Evolutionary conservation across 2,329 filamentous ascomycete species (phyloP).

Genomic region (Cladosporium sp.): DNA sequence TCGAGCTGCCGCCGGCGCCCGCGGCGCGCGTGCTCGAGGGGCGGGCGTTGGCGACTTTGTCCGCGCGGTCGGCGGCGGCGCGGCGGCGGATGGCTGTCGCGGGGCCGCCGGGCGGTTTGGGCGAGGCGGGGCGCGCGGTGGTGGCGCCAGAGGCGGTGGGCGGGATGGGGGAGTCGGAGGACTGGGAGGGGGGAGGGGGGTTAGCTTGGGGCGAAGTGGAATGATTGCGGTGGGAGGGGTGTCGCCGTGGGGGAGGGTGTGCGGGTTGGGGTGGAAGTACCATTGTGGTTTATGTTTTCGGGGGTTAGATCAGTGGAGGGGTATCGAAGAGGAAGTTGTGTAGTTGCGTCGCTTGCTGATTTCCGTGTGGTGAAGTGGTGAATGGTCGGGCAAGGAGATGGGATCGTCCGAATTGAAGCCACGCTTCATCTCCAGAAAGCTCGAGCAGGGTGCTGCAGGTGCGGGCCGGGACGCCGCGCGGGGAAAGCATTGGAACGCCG

Average conservation of each 20-base stretch:
- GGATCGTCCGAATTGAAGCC: slow-evolving; percentile 4
- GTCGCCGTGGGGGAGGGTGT: neutral
- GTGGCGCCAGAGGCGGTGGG: slow-evolving; percentile 30
- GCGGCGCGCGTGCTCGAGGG: slow-evolving; percentile 89
- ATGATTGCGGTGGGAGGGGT: neutral
- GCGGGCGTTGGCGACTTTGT: slow-evolving; percentile 89
- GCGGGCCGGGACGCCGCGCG: neutral
- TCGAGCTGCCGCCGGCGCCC: slow-evolving; percentile 90
- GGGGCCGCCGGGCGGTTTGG: slow-evolving; percentile 84
- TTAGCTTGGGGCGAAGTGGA: neutral
- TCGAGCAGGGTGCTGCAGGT: neutral
- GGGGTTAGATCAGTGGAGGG: neutral
- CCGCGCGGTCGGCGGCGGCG: slow-evolving; percentile 93
- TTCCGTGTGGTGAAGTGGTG: neutral
- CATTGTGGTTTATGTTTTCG: slow-evolving; percentile 1
- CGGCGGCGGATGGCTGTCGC: slow-evolving; percentile 92
- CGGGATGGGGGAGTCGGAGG: slow-evolving; percentile 2
- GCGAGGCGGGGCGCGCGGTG: slow-evolving; percentile 73
- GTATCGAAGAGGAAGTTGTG: neutral
- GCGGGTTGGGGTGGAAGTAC: neutral
- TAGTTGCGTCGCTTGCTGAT: neutral
- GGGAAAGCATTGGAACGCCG: neutral
- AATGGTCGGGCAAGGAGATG: neutral
- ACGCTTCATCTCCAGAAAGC: slow-evolving; percentile 3
- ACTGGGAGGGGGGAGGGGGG: neutral